Base-by-base conservation (phyloP, 108 stramenopile genomes). In the Pelagomonas calceolata region DNA sequence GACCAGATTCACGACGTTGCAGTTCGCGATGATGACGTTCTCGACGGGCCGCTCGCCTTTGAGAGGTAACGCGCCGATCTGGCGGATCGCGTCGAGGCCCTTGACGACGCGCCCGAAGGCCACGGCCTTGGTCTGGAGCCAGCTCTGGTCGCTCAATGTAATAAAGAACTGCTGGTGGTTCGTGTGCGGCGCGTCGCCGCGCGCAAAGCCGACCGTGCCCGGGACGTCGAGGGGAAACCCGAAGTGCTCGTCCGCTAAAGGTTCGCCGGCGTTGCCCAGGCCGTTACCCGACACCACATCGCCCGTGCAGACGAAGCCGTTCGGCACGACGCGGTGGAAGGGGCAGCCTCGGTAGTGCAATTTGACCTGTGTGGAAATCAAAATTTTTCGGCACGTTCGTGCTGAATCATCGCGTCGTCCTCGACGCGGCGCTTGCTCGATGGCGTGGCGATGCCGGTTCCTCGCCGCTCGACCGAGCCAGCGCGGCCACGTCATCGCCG, bases 291-390 rank as follows among this genome's bases (percentile, higher is more conserved):
- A 17, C 36, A 81, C 79, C 81, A 85, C 80, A 79, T 85, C 85
- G 21, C 83, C 83, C 16, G 81, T 79, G 66, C 82, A 81, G 77
- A 78, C 73, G 81, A 80, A 82, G 44, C 46, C 69, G 63, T 76
- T 79, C 31, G 51, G 79, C 66, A 83, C 82, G n/a, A 83, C 74
- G 44, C 82, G 81, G 80, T 83, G 82, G 66, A 83, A 83, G 39
- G 68, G 30, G 64, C 69, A 75, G 73, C 79, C 82, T 79, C 80
- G 78, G 79, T 78, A 83, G 82, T 82, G 81, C 21, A 60, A 26
- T 1, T 9, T 4, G 51, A 60, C 21, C 39, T 43, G 9, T 12
- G 5, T 43, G n/a, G n/a, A n/a, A n/a, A n/a, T n/a, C n/a, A n/a
- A n/a, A n/a, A n/a, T n/a, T n/a, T n/a, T n/a, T n/a, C n/a, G n/a